These are phyloP conservation scores for Eucalyptus dawsonii DNA, from an alignment of 345 rosid genomes.

Conservation along the genomic window DNA sequence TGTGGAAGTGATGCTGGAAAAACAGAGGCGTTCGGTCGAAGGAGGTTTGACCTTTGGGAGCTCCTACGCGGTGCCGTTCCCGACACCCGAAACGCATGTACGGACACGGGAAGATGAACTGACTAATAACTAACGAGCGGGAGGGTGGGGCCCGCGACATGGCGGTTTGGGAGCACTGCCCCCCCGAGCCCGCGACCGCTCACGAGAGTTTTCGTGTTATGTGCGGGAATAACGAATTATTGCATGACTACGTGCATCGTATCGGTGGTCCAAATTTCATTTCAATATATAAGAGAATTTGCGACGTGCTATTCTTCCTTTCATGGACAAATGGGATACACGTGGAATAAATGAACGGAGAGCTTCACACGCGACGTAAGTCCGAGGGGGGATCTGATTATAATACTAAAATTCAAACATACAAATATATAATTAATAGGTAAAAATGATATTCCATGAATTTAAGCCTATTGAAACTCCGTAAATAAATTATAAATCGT, in stretches of 20 bases:
- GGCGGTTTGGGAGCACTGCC: too few species aligned
- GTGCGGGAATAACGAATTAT: background rate
- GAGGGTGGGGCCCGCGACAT: background rate
- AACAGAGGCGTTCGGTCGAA: background rate
- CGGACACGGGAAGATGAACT: background rate
- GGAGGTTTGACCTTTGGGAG: background rate
- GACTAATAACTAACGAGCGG: background rate
- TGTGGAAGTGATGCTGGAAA: background rate
- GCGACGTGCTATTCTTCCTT: background rate
- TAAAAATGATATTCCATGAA: background rate
- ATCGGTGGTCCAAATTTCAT: background rate
- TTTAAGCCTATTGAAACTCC: background rate
- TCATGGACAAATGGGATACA: background rate
- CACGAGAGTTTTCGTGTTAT: too few species aligned
- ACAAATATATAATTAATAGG: background rate
- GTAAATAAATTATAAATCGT: background rate
- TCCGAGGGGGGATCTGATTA: background rate
- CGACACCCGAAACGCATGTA: background rate
- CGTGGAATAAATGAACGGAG: background rate
- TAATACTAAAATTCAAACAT: background rate
- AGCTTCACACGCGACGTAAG: background rate
- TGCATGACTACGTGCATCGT: background rate
- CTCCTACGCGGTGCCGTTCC: background rate
- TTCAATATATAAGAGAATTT: accelerated
- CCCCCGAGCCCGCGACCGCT: background rate